Base-by-base conservation (phyloP, 2,329 filamentous ascomycete species). In the Aspergillus versicolor region DNA sequence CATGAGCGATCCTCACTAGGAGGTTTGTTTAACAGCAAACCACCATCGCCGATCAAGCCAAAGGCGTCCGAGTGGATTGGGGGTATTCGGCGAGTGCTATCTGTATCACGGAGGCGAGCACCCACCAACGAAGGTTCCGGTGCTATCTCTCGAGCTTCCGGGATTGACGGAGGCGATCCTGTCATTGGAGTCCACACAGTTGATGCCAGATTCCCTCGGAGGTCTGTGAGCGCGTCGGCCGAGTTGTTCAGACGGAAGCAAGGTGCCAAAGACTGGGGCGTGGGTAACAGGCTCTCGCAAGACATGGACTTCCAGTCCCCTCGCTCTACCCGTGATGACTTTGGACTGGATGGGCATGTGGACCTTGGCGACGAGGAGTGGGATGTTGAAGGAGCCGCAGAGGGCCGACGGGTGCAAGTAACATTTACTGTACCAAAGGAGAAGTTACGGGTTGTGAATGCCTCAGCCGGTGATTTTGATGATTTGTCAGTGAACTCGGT, bases 381-480 rank as follows among this genome's bases (percentile, higher is more conserved):
- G 89, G 89, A 92, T 65, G 84, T 92, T 40, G 89, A 92, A 70
- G 80, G 82, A 54, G 88, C 89, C 2, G 84, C 88, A 1, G 87
- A 91, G 75, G 83, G 83, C 57, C 77, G 88, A 21, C 79, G 90
- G 8, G 89, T 92, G 59, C 89, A 92, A 73, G 84, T 91, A 68
- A 94, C 96, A 84, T 97, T 96, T 73, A 97, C 93, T 0, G 91
- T 97, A 59, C 93, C 94, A 2, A 91, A 88, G 72, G 89, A 93
- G 73, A 85, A 86, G 65, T 75, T 97, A 61, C 80, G 93, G 24
- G 92, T 97, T n/a, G 93, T 97, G 19, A 97, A 97, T 71, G 88
- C 84, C 50, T 88, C 71, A 4, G 69, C 66, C n/a, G 62, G 67
- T 3, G 73, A 75, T 57, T 59, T 68, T 54, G 71, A 73, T 46